Evolutionary conservation across 2,329 filamentous ascomycete species (phyloP), one percentile per base, ranked within the genome.

Genomic region (Neofusicoccum umdonicola): DNA sequence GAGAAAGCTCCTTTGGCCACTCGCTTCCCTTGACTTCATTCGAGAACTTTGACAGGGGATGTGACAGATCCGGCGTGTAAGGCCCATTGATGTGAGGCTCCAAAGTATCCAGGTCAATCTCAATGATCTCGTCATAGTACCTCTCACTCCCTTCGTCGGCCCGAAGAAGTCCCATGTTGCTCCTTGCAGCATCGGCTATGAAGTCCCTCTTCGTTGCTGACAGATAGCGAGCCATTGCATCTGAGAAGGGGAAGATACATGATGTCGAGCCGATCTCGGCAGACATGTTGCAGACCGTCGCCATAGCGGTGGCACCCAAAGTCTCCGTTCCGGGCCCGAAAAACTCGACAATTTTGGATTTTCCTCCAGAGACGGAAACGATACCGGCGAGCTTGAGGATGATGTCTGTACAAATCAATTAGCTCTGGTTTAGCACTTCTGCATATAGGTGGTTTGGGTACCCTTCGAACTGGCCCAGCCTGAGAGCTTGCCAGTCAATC

Each of bases 201-300:
- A 69, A 66, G 1, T 48, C 45, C 3, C 76, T 68, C 19, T 71
- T 70, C 0, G 75, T 78, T 0, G 71, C 73, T 1, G 64, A 63
- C 0, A 78, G 70, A 62, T 78, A 78, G 3, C 71, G 63, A 2
- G 67, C 64, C 73, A 78, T 77, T 0, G 72, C 66, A 2, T 71
- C 66, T 0, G 75, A 73, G 39, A 76, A 78, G 0, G 77, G 76
- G 51, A 78, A 79, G 15, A 78, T 69, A 57, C 73, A 78, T 1
- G 76, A 74, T 0, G 76, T 78, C 35, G 76, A 75, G 0, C 77
- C 77, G 42, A 76, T 72, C 56, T 79, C 76, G 2, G 77, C 76
- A 1, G 69, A 72, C 76, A 78, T 78, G 63, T 79, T 78, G 64
- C 73, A 75, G 6, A 78, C 70, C 2, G 77, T 78, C 0, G 74